Evolutionary conservation across 2,329 filamentous ascomycete genomes (phyloP).

Genomic region (Botryosphaeria dothidea): DNA sequence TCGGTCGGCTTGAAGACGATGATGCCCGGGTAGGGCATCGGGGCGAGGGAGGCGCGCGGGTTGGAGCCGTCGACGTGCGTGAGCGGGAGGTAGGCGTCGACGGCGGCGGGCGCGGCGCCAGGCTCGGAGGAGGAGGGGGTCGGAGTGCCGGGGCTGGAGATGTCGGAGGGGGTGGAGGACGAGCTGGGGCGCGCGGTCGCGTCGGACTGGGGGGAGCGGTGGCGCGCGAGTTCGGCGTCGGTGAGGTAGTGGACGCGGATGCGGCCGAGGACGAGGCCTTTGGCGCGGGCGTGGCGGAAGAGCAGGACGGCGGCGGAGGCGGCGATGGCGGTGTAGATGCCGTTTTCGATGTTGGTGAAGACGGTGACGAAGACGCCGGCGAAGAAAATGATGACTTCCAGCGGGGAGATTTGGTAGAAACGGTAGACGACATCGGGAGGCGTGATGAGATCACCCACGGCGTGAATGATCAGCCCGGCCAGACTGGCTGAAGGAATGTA

Average conservation of each 20-base stretch:
- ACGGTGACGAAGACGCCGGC: conserved; percentile 83
- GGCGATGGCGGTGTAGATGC: conserved; percentile 81
- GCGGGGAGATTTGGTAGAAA: conserved; percentile 86
- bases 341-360: conserved; percentile 81
- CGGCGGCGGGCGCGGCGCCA: neutral
- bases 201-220: conserved; percentile 35
- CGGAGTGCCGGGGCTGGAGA: neutral
- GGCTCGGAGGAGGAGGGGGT: neutral
- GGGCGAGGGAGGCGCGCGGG: conserved; percentile 12
- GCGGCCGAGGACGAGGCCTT: conserved; percentile 28
- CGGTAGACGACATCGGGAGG: conserved; percentile 85
- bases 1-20: conserved; percentile 64
- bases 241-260: conserved; percentile 23
- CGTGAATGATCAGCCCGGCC: conserved; percentile 88
- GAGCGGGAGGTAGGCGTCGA: conserved; percentile 3
- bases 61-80: neutral
- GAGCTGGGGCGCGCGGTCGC: conserved; percentile 22
- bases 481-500: conserved; percentile 83
- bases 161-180: conserved; percentile 22
- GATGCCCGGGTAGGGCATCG: conserved; percentile 21
- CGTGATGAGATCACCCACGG: conserved; percentile 85
- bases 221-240: neutral
- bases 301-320: conserved; percentile 76
- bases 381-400: conserved; percentile 89
- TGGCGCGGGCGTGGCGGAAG: conserved; percentile 56